Evolutionary conservation across 495 filamentous ascomycete genomes (phyloP), one percentile per base, ranked within the genome.

Genomic region (Xanthoparmelia taractica): DNA sequence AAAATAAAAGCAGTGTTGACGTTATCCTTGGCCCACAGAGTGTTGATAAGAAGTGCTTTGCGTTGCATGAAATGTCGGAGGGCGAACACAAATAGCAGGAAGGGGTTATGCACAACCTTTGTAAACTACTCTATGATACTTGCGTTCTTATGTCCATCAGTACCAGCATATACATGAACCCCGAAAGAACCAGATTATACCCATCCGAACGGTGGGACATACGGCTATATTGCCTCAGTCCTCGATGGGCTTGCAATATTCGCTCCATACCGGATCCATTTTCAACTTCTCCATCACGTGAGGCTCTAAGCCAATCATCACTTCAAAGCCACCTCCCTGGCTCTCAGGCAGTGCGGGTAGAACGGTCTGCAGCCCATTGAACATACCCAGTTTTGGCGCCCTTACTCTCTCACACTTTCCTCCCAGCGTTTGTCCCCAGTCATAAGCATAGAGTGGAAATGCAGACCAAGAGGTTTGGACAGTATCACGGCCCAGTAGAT

Each of bases 281-380:
- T 54, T 54, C 29, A 54, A 20, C 29, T 54, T 54, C 50, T 54
- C 50, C 50, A 54, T 54, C 27, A 54, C 50, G 17, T 54, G 50
- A 8, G 50, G 8, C 18, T 54, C 50, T 4, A 54, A 33, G 7
- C 50, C 50, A 20, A 54, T 54, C 50, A 54, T 54, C 29, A 54
- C 20, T 33, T 54, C 50, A 54, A 54, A 54, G 15, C 29, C 50
- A 31, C 50, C 50, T 20, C 50, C 50, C 17, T 54, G 50, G 33
- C 50, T 54, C 50, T 54, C 50, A 10, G 50, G 50, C 29, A 54
- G 20, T 18, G 50, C 50, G 27, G 50, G 50, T 1, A 54, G 50
- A 11, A 54, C 11, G 10, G 50, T 54, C 50, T 54, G 50, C 50
- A 54, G 8, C 20, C 50, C 50, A 54, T 54, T 54, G 29, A 54